phyloP scores from a whole-genome alignment of 768 basidiomycete species.

The Kwoniella bestiolae region DNA sequence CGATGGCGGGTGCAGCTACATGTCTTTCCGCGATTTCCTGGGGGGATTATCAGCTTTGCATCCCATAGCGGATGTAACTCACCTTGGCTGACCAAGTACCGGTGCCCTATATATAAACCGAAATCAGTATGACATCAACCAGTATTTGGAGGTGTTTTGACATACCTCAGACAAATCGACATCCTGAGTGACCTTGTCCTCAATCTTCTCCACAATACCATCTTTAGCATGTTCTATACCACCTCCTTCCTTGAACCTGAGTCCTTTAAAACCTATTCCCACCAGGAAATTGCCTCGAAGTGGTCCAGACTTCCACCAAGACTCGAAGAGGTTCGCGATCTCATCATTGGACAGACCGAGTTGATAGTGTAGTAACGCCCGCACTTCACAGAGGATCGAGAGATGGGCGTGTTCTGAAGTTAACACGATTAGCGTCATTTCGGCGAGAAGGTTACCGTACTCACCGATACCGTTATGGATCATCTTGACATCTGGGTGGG shows the following conservation, averaged over 20 bases:
- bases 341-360: slow-evolving; percentile 49
- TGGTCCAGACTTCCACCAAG: slow-evolving; percentile 49
- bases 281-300: slow-evolving; percentile 54
- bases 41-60: background rate
- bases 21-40: slow-evolving; percentile 55
- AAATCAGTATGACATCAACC: too few species aligned
- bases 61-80: background rate
- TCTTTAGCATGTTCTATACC: slow-evolving; percentile 41
- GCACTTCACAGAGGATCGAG: slow-evolving; percentile 53
- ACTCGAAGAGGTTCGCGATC: slow-evolving; percentile 51
- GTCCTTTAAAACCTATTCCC: slow-evolving; percentile 49
- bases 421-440: background rate
- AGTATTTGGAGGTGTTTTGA: background rate
- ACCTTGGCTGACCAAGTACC: slow-evolving; percentile 54
- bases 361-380: slow-evolving; percentile 43
- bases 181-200: slow-evolving; percentile 58
- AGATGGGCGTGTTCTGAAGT: slow-evolving; percentile 50
- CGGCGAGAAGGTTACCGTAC: background rate
- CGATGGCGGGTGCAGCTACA: slow-evolving; percentile 55
- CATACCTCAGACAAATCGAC: slow-evolving; percentile 52
- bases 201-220: slow-evolving; percentile 57
- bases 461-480: slow-evolving; percentile 56
- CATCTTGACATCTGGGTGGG: slow-evolving; percentile 48
- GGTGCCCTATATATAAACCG: slow-evolving; percentile 26
- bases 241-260: slow-evolving; percentile 53